These are phyloP conservation scores for Dinochytrium kinnereticum DNA, from an alignment of 371 early-diverging fungal genomes.

Conservation along the genomic window DNA sequence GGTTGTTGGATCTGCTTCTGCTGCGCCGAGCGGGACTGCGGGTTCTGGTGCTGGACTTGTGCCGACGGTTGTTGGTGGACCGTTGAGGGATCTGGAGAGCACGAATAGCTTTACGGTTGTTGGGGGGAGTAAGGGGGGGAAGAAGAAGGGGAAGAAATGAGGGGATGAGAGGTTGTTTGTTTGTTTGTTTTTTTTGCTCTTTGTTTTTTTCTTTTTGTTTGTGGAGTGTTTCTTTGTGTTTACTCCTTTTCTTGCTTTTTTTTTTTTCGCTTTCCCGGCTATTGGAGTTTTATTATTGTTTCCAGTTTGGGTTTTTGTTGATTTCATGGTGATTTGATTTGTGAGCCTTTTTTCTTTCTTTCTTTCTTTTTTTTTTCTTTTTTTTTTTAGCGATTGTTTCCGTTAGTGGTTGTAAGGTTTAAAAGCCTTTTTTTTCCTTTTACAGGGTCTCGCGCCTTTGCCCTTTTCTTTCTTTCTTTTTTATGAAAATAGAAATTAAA, in stretches of 20 bases:
- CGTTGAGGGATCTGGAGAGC: conserved; percentile 30
- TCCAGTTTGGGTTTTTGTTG: not conserved
- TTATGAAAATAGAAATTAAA: no score
- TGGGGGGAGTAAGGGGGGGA: conserved; percentile 33
- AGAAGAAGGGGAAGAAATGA: conserved; percentile 32
- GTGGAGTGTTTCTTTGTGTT: not conserved
- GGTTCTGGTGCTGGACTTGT: not conserved
- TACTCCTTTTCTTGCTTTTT: not conserved
- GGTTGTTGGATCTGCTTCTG: conserved; percentile 12
- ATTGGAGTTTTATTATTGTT: no score
- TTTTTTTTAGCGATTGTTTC: not conserved
- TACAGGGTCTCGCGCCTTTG: no score
- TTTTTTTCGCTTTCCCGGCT: not conserved
- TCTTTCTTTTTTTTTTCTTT: not conserved
- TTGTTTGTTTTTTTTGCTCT: not conserved
- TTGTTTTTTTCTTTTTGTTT: not conserved
- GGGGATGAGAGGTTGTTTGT: not conserved
- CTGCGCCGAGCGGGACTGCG: not conserved
- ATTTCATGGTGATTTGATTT: not conserved
- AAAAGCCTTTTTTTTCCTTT: no score
- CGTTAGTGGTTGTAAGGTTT: no score
- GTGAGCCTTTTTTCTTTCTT: not conserved
- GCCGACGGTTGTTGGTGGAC: not conserved
- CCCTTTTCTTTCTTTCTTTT: no score
- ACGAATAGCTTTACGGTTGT: conserved; percentile 44